Percentiles rank a stretch among this genome's conserved stretches.
Conservation (phyloP, 805 yeast genomes). For the Zygotorulaspora chibaensis region DNA sequence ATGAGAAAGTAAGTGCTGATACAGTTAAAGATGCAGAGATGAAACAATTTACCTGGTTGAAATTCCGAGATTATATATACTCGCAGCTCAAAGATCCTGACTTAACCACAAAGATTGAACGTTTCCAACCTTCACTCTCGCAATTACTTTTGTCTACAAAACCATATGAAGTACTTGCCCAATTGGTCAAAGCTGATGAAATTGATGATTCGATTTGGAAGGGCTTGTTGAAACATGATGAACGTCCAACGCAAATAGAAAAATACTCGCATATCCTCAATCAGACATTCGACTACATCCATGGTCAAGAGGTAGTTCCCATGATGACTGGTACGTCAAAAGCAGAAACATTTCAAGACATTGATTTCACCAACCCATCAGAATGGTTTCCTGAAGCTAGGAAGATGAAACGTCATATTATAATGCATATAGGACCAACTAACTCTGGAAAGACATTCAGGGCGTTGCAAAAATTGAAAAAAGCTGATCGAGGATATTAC, state of each 20-base stretch:
- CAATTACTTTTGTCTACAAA: conserved; percentile 18
- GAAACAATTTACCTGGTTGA: conserved; percentile 13
- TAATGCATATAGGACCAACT: conserved; percentile 97
- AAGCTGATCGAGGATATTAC: conserved; percentile 71
- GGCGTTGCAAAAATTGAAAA: conserved; percentile 65
- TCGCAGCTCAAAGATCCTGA: conserved; percentile 13
- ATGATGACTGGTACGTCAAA: conserved; percentile 15
- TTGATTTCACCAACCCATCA: conserved; percentile 55
- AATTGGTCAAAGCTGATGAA: conserved; percentile 13
- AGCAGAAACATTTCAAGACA: conserved; percentile 16
- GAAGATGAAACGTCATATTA: conserved; percentile 66
- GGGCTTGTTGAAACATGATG: conserved; percentile 6
- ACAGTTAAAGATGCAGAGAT: conserved; percentile 5
- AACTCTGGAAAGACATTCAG: conserved; percentile 91
- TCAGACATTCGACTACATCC: conserved; percentile 19
- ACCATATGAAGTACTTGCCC: conserved; percentile 16
- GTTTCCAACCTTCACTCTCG: conserved; percentile 9
- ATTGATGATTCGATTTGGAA: conserved; percentile 13
- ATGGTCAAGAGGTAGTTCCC: conserved; percentile 27
- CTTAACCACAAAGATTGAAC: conserved; percentile 1
- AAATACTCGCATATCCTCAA: conserved; percentile 17
- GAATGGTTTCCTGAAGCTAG: conserved; percentile 87
- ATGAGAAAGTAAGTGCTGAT: conserved; percentile 15
- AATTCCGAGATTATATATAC: conserved; percentile 18
- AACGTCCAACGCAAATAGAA: conserved; percentile 1